Percentiles rank a stretch among this genome's conserved stretches.
These are phyloP conservation scores for Kwoniella mangroviensis DNA, from an alignment of 768 basidiomycete genomes.

Conservation along the genomic window DNA sequence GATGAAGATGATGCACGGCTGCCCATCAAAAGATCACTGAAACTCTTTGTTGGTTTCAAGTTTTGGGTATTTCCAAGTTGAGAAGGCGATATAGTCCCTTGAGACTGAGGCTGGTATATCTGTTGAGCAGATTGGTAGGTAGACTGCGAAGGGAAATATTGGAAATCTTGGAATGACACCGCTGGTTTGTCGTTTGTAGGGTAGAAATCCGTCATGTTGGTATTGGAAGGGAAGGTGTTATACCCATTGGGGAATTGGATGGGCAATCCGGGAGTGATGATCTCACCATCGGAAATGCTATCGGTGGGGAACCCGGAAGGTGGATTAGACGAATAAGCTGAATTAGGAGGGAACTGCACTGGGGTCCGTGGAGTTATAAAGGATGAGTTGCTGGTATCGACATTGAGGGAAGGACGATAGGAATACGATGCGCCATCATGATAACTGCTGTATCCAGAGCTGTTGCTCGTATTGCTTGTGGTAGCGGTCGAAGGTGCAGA, in stretches of 20 bases:
- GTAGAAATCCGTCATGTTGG: constrained; percentile 5
- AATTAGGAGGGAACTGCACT: constrained; percentile 7
- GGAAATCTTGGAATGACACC: constrained; percentile 4
- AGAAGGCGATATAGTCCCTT: constrained; percentile 41
- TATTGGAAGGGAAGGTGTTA: background rate
- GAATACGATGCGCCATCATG: constrained; percentile 14
- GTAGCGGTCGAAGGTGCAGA: background rate
- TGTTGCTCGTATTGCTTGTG: background rate
- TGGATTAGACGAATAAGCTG: constrained; percentile 21
- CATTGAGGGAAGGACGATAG: constrained; percentile 27
- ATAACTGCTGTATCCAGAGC: background rate
- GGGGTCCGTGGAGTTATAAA: constrained; percentile 18
- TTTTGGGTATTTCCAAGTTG: constrained; percentile 30
- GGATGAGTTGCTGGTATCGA: constrained; percentile 22
- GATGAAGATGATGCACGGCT: constrained; percentile 43
- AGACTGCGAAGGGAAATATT: constrained; percentile 12
- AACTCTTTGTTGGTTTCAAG: constrained; percentile 34
- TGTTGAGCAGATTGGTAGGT: constrained; percentile 10
- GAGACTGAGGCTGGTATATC: constrained; percentile 16
- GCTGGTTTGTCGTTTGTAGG: constrained; percentile 2
- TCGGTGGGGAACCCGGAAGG: constrained; percentile 13
- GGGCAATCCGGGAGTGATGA: constrained; percentile 26
- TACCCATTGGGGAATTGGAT: constrained; percentile 14
- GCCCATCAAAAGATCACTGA: constrained; percentile 40
- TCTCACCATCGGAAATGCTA: constrained; percentile 19